phyloP scores from a whole-genome alignment of 2,329 filamentous ascomycete genomes.

The Cladobotryum mycophilum region DNA sequence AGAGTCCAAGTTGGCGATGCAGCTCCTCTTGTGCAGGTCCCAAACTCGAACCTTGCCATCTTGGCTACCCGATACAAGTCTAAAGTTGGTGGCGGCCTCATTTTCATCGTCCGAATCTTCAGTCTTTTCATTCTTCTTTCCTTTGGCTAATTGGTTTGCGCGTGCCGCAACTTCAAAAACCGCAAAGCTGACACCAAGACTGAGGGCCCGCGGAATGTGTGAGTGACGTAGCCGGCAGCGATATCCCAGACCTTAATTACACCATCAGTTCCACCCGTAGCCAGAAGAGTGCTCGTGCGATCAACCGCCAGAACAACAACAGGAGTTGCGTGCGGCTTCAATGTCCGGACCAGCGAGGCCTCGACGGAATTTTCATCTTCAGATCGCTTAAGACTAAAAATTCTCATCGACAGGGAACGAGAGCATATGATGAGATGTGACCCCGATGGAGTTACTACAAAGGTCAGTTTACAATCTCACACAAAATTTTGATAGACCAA shows the following conservation, averaged over 20 bases:
- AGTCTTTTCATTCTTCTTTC: constrained; percentile 27
- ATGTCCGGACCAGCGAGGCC: constrained; percentile 63
- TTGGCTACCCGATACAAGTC: constrained; percentile 85
- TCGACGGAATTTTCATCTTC: constrained; percentile 53
- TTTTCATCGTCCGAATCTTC: constrained; percentile 37
- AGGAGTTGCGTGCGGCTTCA: constrained; percentile 87
- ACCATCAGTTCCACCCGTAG: constrained; percentile 89
- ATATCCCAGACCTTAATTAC: constrained; percentile 97
- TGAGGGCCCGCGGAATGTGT: constrained; percentile 90
- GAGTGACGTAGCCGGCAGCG: constrained; percentile 79
- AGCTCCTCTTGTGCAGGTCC: constrained; percentile 79
- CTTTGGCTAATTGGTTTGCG: constrained; percentile 25
- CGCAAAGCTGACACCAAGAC: constrained; percentile 84
- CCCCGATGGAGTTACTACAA: constrained; percentile 72
- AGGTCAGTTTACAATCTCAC: constrained; percentile 12
- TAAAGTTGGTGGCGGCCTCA: constrained; percentile 52
- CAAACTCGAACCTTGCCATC: constrained; percentile 89
- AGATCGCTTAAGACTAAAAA: constrained; percentile 65
- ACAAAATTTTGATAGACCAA: constrained; percentile 26
- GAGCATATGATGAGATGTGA: constrained; percentile 89
- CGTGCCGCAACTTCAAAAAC: constrained; percentile 72
- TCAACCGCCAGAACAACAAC: constrained; percentile 84
- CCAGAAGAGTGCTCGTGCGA: constrained; percentile 78
- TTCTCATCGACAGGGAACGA: constrained; percentile 90
- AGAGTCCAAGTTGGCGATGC: constrained; percentile 73